phyloP scores from a whole-genome alignment of 1,284 basidiomycete genomes.

The Apiotrichum laibachii region DNA sequence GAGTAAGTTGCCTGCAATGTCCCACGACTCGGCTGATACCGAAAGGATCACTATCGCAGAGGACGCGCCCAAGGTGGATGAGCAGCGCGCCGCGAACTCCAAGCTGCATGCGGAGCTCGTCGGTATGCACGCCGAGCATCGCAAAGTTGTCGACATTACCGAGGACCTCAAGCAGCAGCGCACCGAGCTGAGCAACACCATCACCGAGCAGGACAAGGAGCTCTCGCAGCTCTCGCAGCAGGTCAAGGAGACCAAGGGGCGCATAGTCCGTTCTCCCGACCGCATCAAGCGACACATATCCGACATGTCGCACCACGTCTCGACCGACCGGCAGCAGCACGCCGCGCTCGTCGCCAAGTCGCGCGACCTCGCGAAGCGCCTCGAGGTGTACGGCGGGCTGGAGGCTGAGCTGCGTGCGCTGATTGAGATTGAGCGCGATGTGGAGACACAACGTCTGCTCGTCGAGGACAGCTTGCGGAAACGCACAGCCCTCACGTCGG shows the following conservation, averaged over 20 bases:
- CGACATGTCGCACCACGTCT: constrained; percentile 64
- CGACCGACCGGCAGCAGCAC: constrained; percentile 60
- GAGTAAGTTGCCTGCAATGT: constrained; percentile 59
- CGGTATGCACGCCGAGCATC: constrained; percentile 53
- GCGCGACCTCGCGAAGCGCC: constrained; percentile 70
- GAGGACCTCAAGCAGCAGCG: constrained; percentile 66
- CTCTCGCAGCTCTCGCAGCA: constrained; percentile 26
- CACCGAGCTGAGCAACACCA: constrained; percentile 31
- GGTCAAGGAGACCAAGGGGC: constrained; percentile 61
- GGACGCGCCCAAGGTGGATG: constrained; percentile 67
- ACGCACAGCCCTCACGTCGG: constrained; percentile 62
- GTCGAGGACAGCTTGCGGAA: constrained; percentile 65
- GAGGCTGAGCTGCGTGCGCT: constrained; percentile 58
- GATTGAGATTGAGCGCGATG: constrained; percentile 49
- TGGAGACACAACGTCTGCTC: constrained; percentile 65
- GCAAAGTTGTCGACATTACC: constrained; percentile 63
- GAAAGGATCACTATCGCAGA: constrained; percentile 63
- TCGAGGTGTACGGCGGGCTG: constrained; percentile 65
- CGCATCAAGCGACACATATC: constrained; percentile 74
- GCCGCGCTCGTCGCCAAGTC: constrained; percentile 65
- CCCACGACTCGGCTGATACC: background rate
- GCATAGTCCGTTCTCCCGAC: constrained; percentile 83
- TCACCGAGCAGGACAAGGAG: constrained; percentile 27
- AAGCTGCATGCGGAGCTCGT: constrained; percentile 63
- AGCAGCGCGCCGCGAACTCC: constrained; percentile 62